Base-by-base conservation (phyloP, 2,329 filamentous ascomycete species). In the Cordyceps cateniannulata region DNA sequence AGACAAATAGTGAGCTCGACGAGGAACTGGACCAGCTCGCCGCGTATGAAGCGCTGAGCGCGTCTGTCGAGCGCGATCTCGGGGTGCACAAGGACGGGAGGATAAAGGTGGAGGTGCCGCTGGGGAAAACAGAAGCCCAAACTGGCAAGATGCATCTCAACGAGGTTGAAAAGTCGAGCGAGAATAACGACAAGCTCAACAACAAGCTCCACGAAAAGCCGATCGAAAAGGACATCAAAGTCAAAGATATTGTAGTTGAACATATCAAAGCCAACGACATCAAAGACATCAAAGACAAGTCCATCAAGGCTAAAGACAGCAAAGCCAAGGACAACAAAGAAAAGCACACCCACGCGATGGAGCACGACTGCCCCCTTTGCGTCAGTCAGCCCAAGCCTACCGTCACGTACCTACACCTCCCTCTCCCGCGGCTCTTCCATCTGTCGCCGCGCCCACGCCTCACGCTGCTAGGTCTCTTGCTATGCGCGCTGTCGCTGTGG, bases 401-500 rank as follows among this genome's bases (percentile, higher is more conserved):
- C 18, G 64, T 74, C 56, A 68, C 72, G 1, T 77, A 77, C 62
- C 45, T 81, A 18, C 72, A 72, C 29, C 51, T 85, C 2, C 72
- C 77, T 0, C 51, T 83, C 16, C 82, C 82, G 7, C 72, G 70
- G 10, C 72, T 85, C 4, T 85, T 79, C 67, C 69, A 68, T 52
- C 73, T 70, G 42, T 69, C 72, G 10, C 79, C 79, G 0, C 71
- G 65, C 5, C 79, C 82, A 64, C 76, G 73, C 53, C 71, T 82
- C 25, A 85, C 81, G 1, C 65, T 75, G 3, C 67, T 84, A 14
- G 82, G 82, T 2, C 61, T 81, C 22, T 6, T 80, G 3, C 57
- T 78, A n/a, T 65, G 80, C 16, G 38, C 80, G 3, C 45, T 81
- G 9, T 69, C 73, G 0, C 54, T 79, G n/a, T 87, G 85, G 84